A percentile compares a stretch with the other conserved stretches of the same genome.
These are phyloP conservation scores for Diplodia scrobiculata DNA, from an alignment of 2,329 filamentous ascomycete genomes.

Conservation along the genomic window DNA sequence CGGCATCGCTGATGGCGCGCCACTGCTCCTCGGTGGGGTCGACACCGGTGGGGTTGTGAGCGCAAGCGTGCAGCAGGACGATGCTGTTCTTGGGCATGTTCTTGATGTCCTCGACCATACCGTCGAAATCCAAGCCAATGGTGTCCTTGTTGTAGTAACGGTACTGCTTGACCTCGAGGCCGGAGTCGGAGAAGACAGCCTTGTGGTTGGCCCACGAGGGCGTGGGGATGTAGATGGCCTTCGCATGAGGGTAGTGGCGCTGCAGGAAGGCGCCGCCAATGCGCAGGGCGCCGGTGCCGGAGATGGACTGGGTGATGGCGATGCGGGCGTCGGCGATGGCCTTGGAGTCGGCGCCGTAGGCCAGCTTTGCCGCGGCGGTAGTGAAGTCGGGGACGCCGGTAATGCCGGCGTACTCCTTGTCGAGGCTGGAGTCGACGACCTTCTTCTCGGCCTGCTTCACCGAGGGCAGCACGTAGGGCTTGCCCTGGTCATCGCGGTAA, in stretches of 20 bases:
- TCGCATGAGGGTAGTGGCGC: conserved; percentile 85
- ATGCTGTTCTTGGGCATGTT: conserved; percentile 81
- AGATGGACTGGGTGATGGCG: conserved; percentile 96
- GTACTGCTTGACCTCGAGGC: conserved; percentile 90
- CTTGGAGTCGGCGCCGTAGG: conserved; percentile 80
- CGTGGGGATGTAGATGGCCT: conserved; percentile 94
- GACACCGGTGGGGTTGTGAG: conserved; percentile 96
- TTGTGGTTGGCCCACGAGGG: conserved; percentile 99
- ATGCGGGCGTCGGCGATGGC: conserved; percentile 74
- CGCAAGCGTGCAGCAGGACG: conserved; percentile 93
- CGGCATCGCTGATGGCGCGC: conserved; percentile 81
- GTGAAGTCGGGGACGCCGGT: conserved; percentile 95
- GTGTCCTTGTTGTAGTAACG: conserved; percentile 99
- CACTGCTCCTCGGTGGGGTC: conserved; percentile 92
- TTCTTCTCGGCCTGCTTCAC: conserved; percentile 87
- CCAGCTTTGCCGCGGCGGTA: conserved; percentile 84
- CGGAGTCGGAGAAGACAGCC: conserved; percentile 91
- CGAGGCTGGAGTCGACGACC: conserved; percentile 73
- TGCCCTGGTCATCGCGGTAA: conserved; percentile 97
- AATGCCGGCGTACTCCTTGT: conserved; percentile 98
- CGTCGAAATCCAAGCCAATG: conserved; percentile 95
- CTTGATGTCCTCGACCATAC: conserved; percentile 88
- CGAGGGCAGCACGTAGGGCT: conserved; percentile 95
- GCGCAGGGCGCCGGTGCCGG: conserved; percentile 91
- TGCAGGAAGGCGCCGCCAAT: conserved; percentile 92